Conservation (phyloP, 2,329 filamentous ascomycete genomes). For the Lecanoromycetidae sp. region DNA sequence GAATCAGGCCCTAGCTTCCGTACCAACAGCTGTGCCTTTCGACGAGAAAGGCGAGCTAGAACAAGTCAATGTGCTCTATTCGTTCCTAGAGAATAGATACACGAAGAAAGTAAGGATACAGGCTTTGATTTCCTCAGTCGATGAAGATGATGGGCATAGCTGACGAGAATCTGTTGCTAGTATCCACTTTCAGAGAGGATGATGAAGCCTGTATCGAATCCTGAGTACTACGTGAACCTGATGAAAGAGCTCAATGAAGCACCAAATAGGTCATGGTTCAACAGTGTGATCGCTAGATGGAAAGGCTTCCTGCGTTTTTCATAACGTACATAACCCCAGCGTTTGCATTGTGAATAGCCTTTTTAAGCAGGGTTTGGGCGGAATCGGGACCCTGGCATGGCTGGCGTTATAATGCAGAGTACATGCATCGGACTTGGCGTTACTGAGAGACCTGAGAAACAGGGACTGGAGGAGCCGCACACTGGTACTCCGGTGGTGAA, state of each 20-base stretch:
- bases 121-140: background rate
- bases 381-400: background rate
- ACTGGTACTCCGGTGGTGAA: too few relatives aligned
- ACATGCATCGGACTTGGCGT: too few relatives aligned
- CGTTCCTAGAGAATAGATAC: constrained; percentile 49
- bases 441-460: too few relatives aligned
- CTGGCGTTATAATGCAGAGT: too few relatives aligned
- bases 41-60: constrained; percentile 28
- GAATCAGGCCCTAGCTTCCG: constrained; percentile 14
- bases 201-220: constrained; percentile 39
- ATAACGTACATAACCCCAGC: too few relatives aligned
- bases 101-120: constrained; percentile 27
- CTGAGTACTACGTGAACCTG: constrained; percentile 42
- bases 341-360: too few relatives aligned
- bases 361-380: background rate
- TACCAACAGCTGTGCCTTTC: constrained; percentile 9
- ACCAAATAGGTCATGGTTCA: constrained; percentile 37
- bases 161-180: constrained; percentile 17
- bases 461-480: too few relatives aligned
- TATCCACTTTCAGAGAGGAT: constrained; percentile 37
- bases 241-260: constrained; percentile 42
- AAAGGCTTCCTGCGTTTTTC: constrained; percentile 37
- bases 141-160: background rate
- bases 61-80: constrained; percentile 47
- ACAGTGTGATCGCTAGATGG: constrained; percentile 34